Base-by-base conservation (phyloP, 225 moss, liverwort and hornwort genomes). In the Lunularia cruciata region DNA sequence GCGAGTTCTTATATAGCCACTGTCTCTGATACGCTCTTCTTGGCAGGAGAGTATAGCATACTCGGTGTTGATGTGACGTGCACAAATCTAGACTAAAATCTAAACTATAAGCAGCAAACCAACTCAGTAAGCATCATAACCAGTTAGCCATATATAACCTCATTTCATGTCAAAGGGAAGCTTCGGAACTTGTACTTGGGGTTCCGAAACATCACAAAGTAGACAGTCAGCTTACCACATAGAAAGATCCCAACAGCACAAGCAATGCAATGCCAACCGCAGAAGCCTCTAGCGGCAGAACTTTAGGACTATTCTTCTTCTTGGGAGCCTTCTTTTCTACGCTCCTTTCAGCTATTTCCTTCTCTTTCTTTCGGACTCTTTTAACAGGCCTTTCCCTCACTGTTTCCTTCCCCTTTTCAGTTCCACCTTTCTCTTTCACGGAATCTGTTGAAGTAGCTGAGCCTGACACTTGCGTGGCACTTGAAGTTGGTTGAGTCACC, bases 221-320 rank as follows among this genome's bases (percentile, higher is more conserved):
- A 3, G 3, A 3, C 35, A 37, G 23, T 60, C 19, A 27, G 75
- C 89, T 83, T 76, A 98, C 93, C 86, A 98, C 98, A 76, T 98
- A 98, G 76, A 93, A 98, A 68, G 91, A 81, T 68, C 78, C 68
- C 71, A 98, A 67, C 68, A 98, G 57, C 65, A 98, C 37, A 65
- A 98, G 88, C 52, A 98, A 82, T 68, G 81, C 67, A 67, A 98
- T 81, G 63, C 84, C 81, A 43, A 91, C 86, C 43, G 89, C 93
- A 52, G 98, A 98, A 51, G 93, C 85, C 62, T 98, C 98, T 67
- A 89, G 67, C 38, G 98, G 98, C 67, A 98, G 78, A 36, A 91
- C 79, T 52, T 88, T 82, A 26, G 88, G 67, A 47, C 58, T 65
- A 47, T 83, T 81, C 75, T 81, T 87, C 9, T 60, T 71, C 9